Conservation (phyloP, 108 stramenopile genomes). For the Schizochytrium sp. region DNA sequence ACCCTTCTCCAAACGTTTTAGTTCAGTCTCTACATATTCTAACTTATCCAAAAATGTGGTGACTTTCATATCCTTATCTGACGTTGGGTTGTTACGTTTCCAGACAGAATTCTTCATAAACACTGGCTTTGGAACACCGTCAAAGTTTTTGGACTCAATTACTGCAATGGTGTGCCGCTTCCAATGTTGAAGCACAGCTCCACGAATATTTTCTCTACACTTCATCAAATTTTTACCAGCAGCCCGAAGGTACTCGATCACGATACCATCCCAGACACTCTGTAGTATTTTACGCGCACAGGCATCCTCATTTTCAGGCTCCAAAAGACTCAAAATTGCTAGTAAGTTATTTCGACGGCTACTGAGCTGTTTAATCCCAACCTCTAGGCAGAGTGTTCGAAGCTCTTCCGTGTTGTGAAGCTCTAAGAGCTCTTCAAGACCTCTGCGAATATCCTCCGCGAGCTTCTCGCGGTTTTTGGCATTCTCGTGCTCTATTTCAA, state of each 20-base stretch:
- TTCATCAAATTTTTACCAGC: conserved; percentile 31
- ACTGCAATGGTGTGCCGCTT: conserved; percentile 51
- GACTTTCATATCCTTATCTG: not conserved
- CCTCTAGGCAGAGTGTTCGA: conserved; percentile 1
- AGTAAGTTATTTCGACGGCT: conserved; percentile 12
- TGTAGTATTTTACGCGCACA: not conserved
- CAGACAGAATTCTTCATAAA: conserved; percentile 4
- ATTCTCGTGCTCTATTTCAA: not conserved
- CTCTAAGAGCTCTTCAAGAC: conserved; percentile 26
- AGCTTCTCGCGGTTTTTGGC: not conserved
- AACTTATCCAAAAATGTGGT: not conserved
- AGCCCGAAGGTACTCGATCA: conserved; percentile 35
- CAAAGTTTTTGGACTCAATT: not conserved
- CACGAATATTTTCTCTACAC: conserved; percentile 20
- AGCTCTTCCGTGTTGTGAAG: conserved; percentile 53
- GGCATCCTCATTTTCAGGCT: not conserved
- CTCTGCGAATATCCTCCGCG: not conserved
- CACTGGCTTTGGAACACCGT: not conserved
- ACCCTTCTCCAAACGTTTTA: conserved; percentile 4
- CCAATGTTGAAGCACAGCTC: conserved; percentile 38
- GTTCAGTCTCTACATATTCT: not conserved
- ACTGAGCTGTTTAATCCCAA: not conserved
- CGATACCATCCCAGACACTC: conserved; percentile 38
- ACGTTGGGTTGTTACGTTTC: not conserved
- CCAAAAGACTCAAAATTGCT: not conserved